phyloP scores from a whole-genome alignment of 208 protist species.

The Leishmania guyanensis region DNA sequence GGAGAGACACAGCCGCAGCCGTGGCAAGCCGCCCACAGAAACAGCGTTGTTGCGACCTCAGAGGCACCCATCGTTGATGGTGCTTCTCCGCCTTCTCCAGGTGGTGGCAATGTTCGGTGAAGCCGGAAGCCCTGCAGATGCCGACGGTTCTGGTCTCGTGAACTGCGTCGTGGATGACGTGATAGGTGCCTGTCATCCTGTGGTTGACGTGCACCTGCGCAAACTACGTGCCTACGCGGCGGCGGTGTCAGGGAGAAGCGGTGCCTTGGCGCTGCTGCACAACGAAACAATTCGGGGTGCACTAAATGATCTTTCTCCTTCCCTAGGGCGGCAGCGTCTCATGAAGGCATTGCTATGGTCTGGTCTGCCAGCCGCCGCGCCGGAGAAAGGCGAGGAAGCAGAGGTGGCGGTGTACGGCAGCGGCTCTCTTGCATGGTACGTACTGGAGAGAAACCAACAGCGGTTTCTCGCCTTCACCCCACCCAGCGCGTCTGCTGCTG shows the following conservation, averaged over 20 bases:
- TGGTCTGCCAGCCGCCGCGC: constrained; percentile 25
- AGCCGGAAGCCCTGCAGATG: neutral
- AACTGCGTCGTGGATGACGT: constrained; percentile 1
- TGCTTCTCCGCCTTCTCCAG: constrained; percentile 40
- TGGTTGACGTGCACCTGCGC: constrained; percentile 20
- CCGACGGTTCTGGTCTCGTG: neutral
- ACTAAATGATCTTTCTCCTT: constrained; percentile 39
- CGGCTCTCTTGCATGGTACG: constrained; percentile 72
- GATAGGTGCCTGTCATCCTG: constrained; percentile 10
- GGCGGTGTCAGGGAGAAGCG: constrained; percentile 40
- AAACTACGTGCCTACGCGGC: constrained; percentile 35
- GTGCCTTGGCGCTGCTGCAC: constrained; percentile 40
- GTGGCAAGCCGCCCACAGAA: neutral
- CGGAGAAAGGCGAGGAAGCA: neutral
- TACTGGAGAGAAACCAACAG: constrained; percentile 43
- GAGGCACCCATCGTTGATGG: constrained; percentile 33
- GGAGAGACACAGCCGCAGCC: neutral
- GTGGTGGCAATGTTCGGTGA: constrained; percentile 25
- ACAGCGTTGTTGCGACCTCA: neutral
- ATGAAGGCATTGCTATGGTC: constrained; percentile 64
- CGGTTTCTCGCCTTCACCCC: constrained; percentile 21
- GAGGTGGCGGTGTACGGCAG: constrained; percentile 37
- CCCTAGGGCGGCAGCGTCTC: constrained; percentile 42
- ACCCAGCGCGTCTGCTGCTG: neutral
- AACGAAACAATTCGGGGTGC: constrained; percentile 14